A percentile compares a stretch with the other conserved stretches of the same genome.
phyloP scores from a whole-genome alignment of 805 yeast genomes.

The Myxozyma nipponensis region DNA sequence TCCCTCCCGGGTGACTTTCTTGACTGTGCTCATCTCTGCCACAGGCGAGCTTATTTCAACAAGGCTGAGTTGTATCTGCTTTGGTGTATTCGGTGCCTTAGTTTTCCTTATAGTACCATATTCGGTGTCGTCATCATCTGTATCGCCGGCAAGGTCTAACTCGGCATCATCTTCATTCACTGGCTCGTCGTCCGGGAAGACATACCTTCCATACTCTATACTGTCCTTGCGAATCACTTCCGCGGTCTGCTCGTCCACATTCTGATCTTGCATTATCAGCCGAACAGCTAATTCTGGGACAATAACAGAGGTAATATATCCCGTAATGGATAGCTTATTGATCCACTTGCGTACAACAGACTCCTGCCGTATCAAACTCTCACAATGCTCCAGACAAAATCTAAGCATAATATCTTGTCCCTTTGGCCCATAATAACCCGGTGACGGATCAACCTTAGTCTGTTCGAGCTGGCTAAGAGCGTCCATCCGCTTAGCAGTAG shows the following conservation, averaged over 20 bases:
- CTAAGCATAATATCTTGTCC: constrained; percentile 19
- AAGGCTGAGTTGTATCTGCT: too few species aligned
- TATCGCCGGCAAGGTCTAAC: not conserved
- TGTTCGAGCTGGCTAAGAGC: constrained; percentile 18
- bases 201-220: constrained; percentile 18
- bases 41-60: too few species aligned
- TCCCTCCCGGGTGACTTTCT: too few species aligned
- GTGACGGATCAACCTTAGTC: constrained; percentile 10
- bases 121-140: not conserved
- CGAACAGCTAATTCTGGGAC: constrained; percentile 26
- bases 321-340: constrained; percentile 23
- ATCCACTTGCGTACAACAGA: constrained; percentile 18
- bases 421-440: constrained; percentile 27
- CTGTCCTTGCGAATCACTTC: constrained; percentile 21
- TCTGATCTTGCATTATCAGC: constrained; percentile 24
- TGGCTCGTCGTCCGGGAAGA: constrained; percentile 4
- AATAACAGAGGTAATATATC: constrained; percentile 20
- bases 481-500: constrained; percentile 10
- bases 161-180: not conserved
- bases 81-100: too few species aligned
- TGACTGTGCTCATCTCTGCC: too few species aligned
- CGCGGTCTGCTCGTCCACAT: constrained; percentile 13
- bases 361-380: constrained; percentile 5
- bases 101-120: too few species aligned
- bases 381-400: constrained; percentile 3